Evolutionary conservation across 148 eudicot species (phyloP).

Genomic region (Vaccinium darrowii): DNA sequence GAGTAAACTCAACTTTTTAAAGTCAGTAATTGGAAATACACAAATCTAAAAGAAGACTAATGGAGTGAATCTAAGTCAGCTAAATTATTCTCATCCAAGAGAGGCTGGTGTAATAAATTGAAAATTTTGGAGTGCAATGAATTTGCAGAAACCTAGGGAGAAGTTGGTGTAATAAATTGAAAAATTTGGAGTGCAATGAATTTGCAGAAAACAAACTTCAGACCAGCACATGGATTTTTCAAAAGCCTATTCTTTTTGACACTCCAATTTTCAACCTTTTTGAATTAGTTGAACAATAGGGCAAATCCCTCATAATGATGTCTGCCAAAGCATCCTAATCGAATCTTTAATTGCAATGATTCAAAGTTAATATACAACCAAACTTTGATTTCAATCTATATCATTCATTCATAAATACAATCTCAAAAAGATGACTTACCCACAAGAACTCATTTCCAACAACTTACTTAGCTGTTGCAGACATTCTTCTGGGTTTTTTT

Average conservation of each 20-base stretch:
- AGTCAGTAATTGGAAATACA: no score
- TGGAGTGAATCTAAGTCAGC: no score
- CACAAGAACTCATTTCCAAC: neutral
- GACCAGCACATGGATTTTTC: constrained; percentile 12
- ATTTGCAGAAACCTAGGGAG: neutral
- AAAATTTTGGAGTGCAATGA: no score
- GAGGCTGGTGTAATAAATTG: no score
- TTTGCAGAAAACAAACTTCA: neutral
- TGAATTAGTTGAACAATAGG: neutral
- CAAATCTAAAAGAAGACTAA: no score
- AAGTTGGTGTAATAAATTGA: no score
- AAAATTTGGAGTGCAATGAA: no score
- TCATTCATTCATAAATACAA: neutral
- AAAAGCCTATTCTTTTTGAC: neutral
- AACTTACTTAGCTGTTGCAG: neutral
- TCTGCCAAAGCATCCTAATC: neutral
- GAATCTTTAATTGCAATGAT: neutral
- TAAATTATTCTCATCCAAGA: no score
- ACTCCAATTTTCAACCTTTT: neutral
- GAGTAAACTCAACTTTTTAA: no score
- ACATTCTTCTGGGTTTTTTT: no score
- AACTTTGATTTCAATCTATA: neutral
- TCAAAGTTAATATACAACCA: neutral
- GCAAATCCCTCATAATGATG: constrained; percentile 17
- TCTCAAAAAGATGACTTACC: neutral